These are phyloP conservation scores for Gyrodon lividus DNA, from an alignment of 768 basidiomycete species.

Conservation along the genomic window DNA sequence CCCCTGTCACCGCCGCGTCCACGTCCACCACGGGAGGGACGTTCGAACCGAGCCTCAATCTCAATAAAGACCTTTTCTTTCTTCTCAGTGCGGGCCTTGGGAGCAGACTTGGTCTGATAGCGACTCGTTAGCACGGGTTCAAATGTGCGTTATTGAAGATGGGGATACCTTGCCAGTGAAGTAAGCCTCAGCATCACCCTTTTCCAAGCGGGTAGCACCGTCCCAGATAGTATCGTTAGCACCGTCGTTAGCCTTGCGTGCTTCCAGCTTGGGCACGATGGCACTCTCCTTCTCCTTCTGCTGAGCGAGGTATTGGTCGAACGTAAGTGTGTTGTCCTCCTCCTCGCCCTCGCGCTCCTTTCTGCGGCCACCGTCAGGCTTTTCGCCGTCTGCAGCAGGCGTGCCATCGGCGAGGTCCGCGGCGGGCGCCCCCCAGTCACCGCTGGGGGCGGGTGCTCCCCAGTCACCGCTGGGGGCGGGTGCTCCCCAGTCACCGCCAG, in stretches of 20 bases:
- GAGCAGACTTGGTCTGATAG: slow-evolving; percentile 57
- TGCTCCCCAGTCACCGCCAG: slow-evolving; percentile 31
- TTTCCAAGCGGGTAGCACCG: slow-evolving; percentile 63
- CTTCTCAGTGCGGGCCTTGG: slow-evolving; percentile 74
- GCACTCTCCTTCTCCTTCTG: slow-evolving; percentile 59
- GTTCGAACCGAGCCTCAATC: slow-evolving; percentile 87
- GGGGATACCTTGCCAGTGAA: slow-evolving; percentile 83
- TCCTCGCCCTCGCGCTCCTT: slow-evolving; percentile 72
- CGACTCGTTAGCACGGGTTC: neutral
- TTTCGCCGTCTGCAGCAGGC: slow-evolving; percentile 38
- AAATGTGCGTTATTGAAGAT: neutral
- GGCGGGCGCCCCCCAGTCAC: slow-evolving; percentile 38
- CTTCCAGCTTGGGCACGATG: slow-evolving; percentile 75
- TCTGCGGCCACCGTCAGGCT: slow-evolving; percentile 38
- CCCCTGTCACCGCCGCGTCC: slow-evolving; percentile 49
- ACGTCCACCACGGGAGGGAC: slow-evolving; percentile 68
- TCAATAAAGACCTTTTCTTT: slow-evolving; percentile 91
- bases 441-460: slow-evolving; percentile 27
- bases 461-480: slow-evolving; percentile 15
- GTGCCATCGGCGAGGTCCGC: slow-evolving; percentile 29
- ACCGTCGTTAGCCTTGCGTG: slow-evolving; percentile 77
- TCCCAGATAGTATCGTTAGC: slow-evolving; percentile 68
- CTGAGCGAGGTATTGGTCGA: slow-evolving; percentile 90
- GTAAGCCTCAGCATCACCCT: slow-evolving; percentile 70
- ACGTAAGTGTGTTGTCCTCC: slow-evolving; percentile 90